phyloP scores from a whole-genome alignment of 768 basidiomycete genomes.

The Auricularia sp. region DNA sequence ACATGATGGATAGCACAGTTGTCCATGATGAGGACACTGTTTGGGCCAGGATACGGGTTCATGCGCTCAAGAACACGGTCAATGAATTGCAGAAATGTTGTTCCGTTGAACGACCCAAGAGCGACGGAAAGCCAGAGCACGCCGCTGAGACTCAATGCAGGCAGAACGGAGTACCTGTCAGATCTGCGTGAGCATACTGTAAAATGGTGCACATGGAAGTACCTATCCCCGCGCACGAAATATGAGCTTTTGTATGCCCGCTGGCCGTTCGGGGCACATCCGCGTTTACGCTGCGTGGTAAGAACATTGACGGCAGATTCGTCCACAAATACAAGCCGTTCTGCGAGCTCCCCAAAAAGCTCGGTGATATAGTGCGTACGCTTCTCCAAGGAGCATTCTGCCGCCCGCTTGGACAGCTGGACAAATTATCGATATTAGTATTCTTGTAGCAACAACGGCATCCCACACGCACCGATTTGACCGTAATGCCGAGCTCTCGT shows the following conservation, averaged over 20 bases:
- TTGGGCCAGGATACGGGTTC: conserved; percentile 23
- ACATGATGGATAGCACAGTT: conserved; percentile 32
- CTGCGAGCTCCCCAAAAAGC: not conserved
- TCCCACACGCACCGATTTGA: not conserved
- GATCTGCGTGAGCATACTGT: too few species aligned
- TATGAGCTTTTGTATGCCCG: not conserved
- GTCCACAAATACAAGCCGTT: not conserved
- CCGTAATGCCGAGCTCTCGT: not conserved
- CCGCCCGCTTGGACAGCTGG: not conserved
- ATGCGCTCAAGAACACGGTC: conserved; percentile 14
- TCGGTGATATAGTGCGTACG: not conserved
- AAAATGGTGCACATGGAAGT: too few species aligned
- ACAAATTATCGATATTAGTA: not conserved
- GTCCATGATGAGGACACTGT: conserved; percentile 27
- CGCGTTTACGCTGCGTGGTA: not conserved
- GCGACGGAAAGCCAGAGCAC: conserved; percentile 3
- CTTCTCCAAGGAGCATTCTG: not conserved
- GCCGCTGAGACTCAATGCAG: conserved; percentile 9
- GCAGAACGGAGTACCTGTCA: conserved; percentile 12
- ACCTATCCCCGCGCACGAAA: conserved; percentile 8
- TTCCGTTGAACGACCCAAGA: conserved; percentile 5
- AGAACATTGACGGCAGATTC: not conserved
- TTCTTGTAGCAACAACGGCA: not conserved
- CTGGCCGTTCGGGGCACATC: not conserved
- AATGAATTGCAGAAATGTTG: conserved; percentile 8